Conservation (phyloP, 2,329 filamentous ascomycete species). For the Colletotrichum liriopes region DNA sequence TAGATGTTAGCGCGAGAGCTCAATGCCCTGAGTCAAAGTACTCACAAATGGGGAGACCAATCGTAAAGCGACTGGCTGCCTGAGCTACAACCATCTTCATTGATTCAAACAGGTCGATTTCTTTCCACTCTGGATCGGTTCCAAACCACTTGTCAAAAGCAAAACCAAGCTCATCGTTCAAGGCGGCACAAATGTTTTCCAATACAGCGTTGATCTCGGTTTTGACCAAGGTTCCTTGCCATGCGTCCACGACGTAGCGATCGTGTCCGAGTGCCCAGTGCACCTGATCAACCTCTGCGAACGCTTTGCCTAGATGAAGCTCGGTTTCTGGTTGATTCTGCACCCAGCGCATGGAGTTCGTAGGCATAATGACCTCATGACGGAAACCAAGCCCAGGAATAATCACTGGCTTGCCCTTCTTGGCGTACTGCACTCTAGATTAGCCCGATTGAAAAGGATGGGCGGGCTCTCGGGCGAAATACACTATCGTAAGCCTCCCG, state of each 20-base stretch:
- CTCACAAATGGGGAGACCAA: constrained; percentile 52
- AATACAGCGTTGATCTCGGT: constrained; percentile 53
- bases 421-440: constrained; percentile 54
- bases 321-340: constrained; percentile 56
- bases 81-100: constrained; percentile 51
- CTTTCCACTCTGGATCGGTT: constrained; percentile 52
- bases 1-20: not conserved
- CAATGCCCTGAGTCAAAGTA: not conserved
- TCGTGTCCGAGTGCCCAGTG: constrained; percentile 56
- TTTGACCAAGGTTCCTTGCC: constrained; percentile 55
- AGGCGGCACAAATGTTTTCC: constrained; percentile 52
- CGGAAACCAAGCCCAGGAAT: constrained; percentile 58
- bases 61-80: constrained; percentile 51
- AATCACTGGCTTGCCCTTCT: constrained; percentile 58
- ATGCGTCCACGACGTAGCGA: constrained; percentile 52
- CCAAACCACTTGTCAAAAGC: constrained; percentile 56
- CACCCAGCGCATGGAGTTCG: constrained; percentile 57
- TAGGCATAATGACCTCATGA: constrained; percentile 60
- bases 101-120: constrained; percentile 49
- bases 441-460: not conserved
- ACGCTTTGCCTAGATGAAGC: constrained; percentile 53
- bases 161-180: constrained; percentile 54
- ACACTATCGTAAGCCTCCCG: constrained; percentile 52
- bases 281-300: constrained; percentile 56
- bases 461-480: not conserved